A percentile compares a stretch with the other conserved stretches of the same genome.
Evolutionary conservation across 1,139 yeast species (phyloP).

Genomic region (Citeromyces hawaiiensis): DNA sequence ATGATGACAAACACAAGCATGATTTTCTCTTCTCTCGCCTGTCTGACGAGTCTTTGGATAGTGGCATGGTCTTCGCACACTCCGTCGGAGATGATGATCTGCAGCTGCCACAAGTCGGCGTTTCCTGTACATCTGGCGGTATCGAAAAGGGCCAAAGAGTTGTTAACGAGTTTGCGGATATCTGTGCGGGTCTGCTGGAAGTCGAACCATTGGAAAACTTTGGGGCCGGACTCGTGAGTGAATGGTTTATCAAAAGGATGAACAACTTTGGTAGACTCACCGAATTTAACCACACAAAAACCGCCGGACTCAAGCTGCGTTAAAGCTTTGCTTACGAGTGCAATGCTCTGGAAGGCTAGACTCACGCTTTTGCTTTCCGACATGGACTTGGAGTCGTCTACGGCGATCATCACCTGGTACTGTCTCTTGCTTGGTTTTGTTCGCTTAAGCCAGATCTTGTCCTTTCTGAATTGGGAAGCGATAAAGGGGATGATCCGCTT

Average conservation of each 20-base stretch:
- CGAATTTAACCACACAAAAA: slow-evolving; percentile 81
- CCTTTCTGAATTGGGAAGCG: slow-evolving; percentile 95
- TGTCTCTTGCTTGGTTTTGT: slow-evolving; percentile 96
- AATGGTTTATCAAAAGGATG: slow-evolving; percentile 87
- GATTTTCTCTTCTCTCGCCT: slow-evolving; percentile 82
- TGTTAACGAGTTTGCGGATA: slow-evolving; percentile 56
- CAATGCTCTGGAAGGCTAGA: slow-evolving; percentile 88
- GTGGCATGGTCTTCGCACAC: slow-evolving; percentile 90
- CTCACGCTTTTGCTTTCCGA: slow-evolving; percentile 83
- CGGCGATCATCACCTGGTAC: slow-evolving; percentile 94
- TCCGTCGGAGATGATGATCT: slow-evolving; percentile 90
- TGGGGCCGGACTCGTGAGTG: slow-evolving; percentile 71
- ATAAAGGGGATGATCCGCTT: slow-evolving; percentile 94
- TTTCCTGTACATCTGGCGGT: slow-evolving; percentile 45
- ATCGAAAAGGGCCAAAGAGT: slow-evolving; percentile 64
- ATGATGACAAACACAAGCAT: slow-evolving; percentile 93
- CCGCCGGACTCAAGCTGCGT: slow-evolving; percentile 94
- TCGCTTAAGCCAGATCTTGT: slow-evolving; percentile 95
- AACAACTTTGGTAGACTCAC: slow-evolving; percentile 70
- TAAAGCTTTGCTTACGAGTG: slow-evolving; percentile 86
- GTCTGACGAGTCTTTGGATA: slow-evolving; percentile 70
- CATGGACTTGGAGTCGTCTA: slow-evolving; percentile 97
- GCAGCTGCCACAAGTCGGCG: slow-evolving; percentile 81
- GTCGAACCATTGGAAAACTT: slow-evolving; percentile 77
- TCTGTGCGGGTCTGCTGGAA: slow-evolving; percentile 86